Base-by-base conservation (phyloP, 2,329 filamentous ascomycete genomes). In the Bipolaris zeicola region DNA sequence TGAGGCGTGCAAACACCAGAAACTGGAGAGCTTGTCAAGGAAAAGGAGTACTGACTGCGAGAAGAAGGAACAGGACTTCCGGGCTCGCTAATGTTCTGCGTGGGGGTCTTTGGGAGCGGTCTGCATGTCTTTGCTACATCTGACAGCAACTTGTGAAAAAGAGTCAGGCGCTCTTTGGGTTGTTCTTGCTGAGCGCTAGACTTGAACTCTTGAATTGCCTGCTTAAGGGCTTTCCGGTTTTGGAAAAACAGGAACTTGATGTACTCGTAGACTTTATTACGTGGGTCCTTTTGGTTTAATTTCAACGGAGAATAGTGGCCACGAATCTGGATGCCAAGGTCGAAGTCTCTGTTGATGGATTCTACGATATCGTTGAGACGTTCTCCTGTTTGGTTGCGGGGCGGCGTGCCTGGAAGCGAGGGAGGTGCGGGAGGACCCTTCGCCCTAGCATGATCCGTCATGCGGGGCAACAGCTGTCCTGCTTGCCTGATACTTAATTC, bases 231-330 rank as follows among this genome's bases (percentile, higher is more conserved):
- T 22, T 54, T 7, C 6, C 28, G n/a, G 14, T 50, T 20, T 0
- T 50, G 51, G 7, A 47, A 75, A 50, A 63, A 70, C 0, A 71
- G 51, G 5, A 22, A 45, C 28, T 71, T 52, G 20, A 77, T 61
- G 6, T 45, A 26, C 0, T 39, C 50, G 16, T 55, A 62, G 2
- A 67, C 54, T 14, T 56, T 63, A 3, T 69, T 65, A 5, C 55
- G 50, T 50, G 38, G 3, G 46, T 49, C 20, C 57, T 53, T 8
- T 10, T 18, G 6, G 11, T 42, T 45, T 10, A 39, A 51, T 31
- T 45, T 63, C 8, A 38, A 52, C 2, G 72, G 73, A 1, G 72
- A 73, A 61, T 64, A 68, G 3, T n/a, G 31, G 3, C 52, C 55
- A 14, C 62, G 59, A 6, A 62, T 6, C 2, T 38, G 43, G 1